These are phyloP conservation scores for Russula brevipes DNA, from an alignment of 768 basidiomycete species.

Conservation along the genomic window DNA sequence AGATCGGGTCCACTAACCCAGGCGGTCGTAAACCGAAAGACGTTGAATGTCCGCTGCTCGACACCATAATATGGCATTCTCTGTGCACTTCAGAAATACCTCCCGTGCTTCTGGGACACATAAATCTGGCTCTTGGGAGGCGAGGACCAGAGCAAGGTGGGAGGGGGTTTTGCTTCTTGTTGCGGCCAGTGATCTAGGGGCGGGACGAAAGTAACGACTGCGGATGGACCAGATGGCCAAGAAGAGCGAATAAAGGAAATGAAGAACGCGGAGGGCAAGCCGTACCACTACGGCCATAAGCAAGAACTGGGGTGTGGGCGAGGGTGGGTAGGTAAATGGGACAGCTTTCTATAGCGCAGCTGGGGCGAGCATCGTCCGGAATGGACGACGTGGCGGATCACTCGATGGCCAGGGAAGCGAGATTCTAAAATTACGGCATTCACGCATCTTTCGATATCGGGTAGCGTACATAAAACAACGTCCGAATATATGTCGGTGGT, in stretches of 20 bases:
- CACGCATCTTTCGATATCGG: background rate
- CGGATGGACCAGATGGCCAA: conserved; percentile 40
- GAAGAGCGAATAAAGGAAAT: conserved; percentile 49
- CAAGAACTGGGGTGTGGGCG: background rate
- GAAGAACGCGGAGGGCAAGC: conserved; percentile 49
- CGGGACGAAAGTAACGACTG: conserved; percentile 33
- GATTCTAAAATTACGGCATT: background rate
- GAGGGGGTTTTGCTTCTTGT: conserved; percentile 53
- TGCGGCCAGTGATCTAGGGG: conserved; percentile 47
- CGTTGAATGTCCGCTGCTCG: conserved; percentile 52
- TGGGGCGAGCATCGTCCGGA: conserved; percentile 11
- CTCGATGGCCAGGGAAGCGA: background rate
- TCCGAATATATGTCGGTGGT: background rate
- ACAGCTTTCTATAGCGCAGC: background rate
- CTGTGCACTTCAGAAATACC: conserved; percentile 49
- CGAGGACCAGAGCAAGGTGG: conserved; percentile 64
- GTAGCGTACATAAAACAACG: background rate
- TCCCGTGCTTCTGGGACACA: conserved; percentile 36
- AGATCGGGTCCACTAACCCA: conserved; percentile 43
- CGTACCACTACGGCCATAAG: conserved; percentile 43
- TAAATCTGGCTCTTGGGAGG: conserved; percentile 37
- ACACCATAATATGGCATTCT: conserved; percentile 57
- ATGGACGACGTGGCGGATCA: conserved; percentile 10
- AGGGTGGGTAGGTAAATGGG: background rate
- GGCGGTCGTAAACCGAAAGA: conserved; percentile 67